Evolutionary conservation across 2,329 filamentous ascomycete genomes (phyloP).

Genomic region (Colletotrichum sp.): DNA sequence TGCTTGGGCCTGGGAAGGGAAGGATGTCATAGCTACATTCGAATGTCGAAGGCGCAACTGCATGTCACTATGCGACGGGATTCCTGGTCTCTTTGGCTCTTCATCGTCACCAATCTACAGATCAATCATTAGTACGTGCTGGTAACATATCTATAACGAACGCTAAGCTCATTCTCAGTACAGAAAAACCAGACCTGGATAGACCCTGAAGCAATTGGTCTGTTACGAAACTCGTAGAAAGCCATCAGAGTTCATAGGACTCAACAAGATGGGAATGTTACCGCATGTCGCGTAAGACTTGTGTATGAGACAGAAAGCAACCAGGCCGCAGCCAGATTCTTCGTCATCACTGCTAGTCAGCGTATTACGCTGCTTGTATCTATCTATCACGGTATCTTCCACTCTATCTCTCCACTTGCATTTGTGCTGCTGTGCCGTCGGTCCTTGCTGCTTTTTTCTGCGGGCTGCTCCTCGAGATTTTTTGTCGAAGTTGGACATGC

Average conservation of each 20-base stretch:
- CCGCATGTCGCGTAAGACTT: background rate
- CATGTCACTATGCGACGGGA: background rate
- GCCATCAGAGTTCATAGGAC: background rate
- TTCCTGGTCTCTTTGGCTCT: background rate
- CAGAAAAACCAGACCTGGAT: background rate
- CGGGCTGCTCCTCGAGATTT: background rate
- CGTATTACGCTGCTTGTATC: background rate
- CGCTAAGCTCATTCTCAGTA: background rate
- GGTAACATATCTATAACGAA: background rate
- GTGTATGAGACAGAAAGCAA: background rate
- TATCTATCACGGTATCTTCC: background rate
- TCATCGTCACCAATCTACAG: background rate
- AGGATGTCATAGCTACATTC: background rate
- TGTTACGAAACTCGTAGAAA: background rate
- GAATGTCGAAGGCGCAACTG: background rate
- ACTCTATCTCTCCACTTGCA: background rate
- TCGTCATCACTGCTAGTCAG: background rate
- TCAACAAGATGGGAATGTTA: background rate
- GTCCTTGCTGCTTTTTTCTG: background rate
- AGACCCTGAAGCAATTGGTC: background rate
- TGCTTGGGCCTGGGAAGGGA: background rate
- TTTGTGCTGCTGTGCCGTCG: background rate
- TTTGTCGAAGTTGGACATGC: background rate
- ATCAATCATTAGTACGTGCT: background rate
- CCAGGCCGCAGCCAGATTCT: background rate